A percentile compares a stretch with the other conserved stretches of the same genome.
Conservation (phyloP, 768 basidiomycete genomes). For the Dictyophora rubrovolvata region DNA sequence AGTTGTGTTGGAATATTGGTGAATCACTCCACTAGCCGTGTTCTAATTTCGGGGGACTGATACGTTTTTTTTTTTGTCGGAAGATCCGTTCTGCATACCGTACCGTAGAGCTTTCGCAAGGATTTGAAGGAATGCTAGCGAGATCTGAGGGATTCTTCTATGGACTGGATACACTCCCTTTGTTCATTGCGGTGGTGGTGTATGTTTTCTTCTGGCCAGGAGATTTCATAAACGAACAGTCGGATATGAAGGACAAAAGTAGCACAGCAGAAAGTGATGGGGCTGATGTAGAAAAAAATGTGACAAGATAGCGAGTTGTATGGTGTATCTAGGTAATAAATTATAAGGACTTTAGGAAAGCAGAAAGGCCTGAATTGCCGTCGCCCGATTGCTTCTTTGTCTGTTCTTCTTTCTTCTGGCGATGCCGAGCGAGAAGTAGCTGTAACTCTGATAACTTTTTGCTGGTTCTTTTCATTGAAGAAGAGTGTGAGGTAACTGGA, state of each 20-base stretch:
- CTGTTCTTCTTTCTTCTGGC: conserved; percentile 26
- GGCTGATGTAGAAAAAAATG: neutral
- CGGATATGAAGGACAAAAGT: neutral
- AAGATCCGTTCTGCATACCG: conserved; percentile 27
- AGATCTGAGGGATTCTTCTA: conserved; percentile 57
- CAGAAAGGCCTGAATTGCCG: conserved; percentile 34
- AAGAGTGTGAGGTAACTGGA: neutral
- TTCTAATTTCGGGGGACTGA: too few relatives aligned
- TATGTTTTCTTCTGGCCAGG: conserved; percentile 62
- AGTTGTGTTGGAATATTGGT: conserved; percentile 60
- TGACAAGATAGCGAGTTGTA: neutral
- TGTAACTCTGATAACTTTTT: conserved; percentile 53
- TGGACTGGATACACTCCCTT: conserved; percentile 54
- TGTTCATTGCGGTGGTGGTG: conserved; percentile 47
- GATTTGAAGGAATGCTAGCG: conserved; percentile 47
- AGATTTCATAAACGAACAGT: neutral
- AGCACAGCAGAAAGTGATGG: neutral
- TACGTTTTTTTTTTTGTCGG: neutral
- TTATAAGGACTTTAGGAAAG: conserved; percentile 39
- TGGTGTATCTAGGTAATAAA: neutral
- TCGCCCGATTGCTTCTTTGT: conserved; percentile 23
- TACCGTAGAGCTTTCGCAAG: conserved; percentile 48
- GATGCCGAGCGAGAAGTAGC: conserved; percentile 54
- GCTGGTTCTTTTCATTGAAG: conserved; percentile 20
- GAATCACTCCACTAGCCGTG: conserved; percentile 16